phyloP scores from a whole-genome alignment of 305 asterid genomes.

The Solanum aculeatissimum region DNA sequence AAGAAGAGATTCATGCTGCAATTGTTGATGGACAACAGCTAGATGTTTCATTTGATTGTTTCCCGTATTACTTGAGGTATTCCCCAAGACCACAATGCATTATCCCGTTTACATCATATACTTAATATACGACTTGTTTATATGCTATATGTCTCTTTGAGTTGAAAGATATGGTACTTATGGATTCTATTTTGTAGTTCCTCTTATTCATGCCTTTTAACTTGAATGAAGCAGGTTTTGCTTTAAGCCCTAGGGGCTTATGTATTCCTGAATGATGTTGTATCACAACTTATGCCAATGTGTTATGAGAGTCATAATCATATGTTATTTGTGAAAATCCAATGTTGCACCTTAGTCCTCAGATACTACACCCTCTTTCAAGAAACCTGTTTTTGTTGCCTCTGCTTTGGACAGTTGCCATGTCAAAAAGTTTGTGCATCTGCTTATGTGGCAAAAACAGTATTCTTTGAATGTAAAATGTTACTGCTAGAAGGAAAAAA shows the following conservation, averaged over 20 bases:
- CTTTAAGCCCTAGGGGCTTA: neutral
- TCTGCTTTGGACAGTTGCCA: neutral
- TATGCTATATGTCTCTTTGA: neutral
- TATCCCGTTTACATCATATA: neutral
- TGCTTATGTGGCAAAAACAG: neutral
- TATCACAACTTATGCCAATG: neutral
- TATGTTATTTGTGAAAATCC: neutral
- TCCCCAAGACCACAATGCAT: neutral
- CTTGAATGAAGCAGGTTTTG: neutral
- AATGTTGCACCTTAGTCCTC: neutral
- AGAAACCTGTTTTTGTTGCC: neutral
- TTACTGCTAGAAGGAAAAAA: neutral
- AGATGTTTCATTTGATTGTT: conserved; percentile 72
- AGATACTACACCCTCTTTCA: neutral
- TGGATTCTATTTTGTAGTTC: neutral
- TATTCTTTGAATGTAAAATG: neutral
- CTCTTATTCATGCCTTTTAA: neutral
- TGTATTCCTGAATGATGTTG: neutral
- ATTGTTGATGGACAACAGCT: conserved; percentile 47
- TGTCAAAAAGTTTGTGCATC: neutral
- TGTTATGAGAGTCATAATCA: neutral
- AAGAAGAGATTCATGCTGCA: conserved; percentile 48
- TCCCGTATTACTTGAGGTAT: conserved; percentile 85
- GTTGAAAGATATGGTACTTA: neutral
- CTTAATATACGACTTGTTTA: neutral